Evolutionary conservation across 2,329 filamentous ascomycete species (phyloP).

Genomic region (Aspergillus puulaauensis): DNA sequence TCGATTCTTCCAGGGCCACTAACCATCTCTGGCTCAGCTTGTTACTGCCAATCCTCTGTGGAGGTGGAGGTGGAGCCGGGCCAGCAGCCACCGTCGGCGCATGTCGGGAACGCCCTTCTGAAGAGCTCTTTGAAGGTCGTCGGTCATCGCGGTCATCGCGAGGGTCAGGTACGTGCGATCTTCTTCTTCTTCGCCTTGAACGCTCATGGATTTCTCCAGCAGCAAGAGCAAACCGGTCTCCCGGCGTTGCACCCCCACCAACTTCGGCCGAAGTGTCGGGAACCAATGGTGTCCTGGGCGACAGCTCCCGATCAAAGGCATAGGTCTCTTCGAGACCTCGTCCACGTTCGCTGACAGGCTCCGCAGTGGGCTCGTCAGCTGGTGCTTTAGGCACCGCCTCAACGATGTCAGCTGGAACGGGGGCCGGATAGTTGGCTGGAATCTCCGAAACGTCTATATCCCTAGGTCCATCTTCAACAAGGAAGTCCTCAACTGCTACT

Average conservation of each 20-base stretch:
- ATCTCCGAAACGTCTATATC: neutral
- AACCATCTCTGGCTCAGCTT: conserved; percentile 35
- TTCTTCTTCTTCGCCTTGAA: conserved; percentile 33
- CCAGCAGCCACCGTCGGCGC: neutral
- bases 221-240: neutral
- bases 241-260: neutral
- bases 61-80: conserved; percentile 12
- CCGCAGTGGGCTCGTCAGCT: conserved; percentile 8
- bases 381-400: neutral
- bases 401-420: neutral
- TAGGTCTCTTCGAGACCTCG: conserved; percentile 14
- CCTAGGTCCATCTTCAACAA: neutral
- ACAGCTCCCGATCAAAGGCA: conserved; percentile 20
- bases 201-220: conserved; percentile 13
- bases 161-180: conserved; percentile 18
- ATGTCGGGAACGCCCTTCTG: conserved; percentile 30
- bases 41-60: conserved; percentile 34
- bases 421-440: neutral
- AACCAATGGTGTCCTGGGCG: neutral
- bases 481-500: neutral
- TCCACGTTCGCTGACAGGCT: neutral
- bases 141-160: conserved; percentile 33
- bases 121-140: conserved; percentile 37
- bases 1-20: conserved; percentile 36
- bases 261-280: conserved; percentile 4